Evolutionary conservation across 2,329 filamentous ascomycete species (phyloP).

Genomic region (Fusarium odoratissimum): DNA sequence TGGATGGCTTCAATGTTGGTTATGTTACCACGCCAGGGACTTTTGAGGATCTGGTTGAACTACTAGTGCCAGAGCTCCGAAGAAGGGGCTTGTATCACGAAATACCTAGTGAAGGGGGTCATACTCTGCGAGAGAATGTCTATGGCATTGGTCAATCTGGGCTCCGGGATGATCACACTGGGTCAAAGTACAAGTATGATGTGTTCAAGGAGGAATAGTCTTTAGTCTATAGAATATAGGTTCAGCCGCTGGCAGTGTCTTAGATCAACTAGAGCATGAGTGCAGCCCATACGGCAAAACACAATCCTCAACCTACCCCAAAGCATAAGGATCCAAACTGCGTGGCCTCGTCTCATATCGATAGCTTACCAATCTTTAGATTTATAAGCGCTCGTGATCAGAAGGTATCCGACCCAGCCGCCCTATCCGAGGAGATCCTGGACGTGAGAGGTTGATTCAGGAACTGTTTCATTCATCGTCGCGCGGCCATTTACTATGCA

Average conservation of each 20-base stretch:
- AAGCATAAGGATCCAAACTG: neutral
- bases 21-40: slow-evolving; percentile 57
- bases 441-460: neutral
- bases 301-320: neutral
- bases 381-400: no score
- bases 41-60: slow-evolving; percentile 49
- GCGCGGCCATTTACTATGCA: neutral
- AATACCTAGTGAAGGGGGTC: slow-evolving; percentile 46
- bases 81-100: slow-evolving; percentile 46
- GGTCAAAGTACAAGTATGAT: slow-evolving; percentile 70
- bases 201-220: slow-evolving; percentile 65
- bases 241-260: no score
- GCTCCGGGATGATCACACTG: slow-evolving; percentile 68
- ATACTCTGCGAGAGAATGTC: slow-evolving; percentile 68
- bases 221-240: neutral
- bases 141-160: slow-evolving; percentile 69
- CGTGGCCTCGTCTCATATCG: neutral
- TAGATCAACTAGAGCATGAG: neutral
- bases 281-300: neutral
- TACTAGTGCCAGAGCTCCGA: slow-evolving; percentile 47
- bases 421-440: neutral
- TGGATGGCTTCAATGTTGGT: slow-evolving; percentile 56
- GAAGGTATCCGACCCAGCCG: neutral
- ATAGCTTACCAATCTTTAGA: neutral
- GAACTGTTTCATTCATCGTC: neutral